Percentiles rank a stretch among this genome's conserved stretches.
Evolutionary conservation across 1,139 yeast genomes (phyloP).

Genomic region (Diutina neorugosa): DNA sequence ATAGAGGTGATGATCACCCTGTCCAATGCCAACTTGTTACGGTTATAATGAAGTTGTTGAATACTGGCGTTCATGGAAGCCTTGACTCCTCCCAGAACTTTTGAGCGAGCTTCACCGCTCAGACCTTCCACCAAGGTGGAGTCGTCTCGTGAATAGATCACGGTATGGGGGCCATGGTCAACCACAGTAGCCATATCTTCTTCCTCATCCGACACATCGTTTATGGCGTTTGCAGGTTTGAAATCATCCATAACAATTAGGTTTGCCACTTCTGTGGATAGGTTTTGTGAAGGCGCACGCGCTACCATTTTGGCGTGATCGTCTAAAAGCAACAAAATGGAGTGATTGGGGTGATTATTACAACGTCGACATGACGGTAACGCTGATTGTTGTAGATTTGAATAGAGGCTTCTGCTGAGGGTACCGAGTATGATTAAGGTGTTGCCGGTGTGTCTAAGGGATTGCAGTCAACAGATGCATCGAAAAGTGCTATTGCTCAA

Average conservation of each 20-base stretch:
- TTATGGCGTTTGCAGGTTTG: not conserved
- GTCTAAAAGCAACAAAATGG: not conserved
- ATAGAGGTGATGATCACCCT: conserved; percentile 48
- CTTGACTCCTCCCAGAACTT: not conserved
- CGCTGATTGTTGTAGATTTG: too few species aligned
- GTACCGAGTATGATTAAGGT: too few species aligned
- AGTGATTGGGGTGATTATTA: too few species aligned
- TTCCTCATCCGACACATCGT: not conserved
- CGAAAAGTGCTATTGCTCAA: too few species aligned
- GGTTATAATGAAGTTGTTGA: conserved; percentile 60
- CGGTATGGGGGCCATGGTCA: not conserved
- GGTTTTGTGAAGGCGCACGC: not conserved
- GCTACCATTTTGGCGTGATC: not conserved
- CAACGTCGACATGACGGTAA: too few species aligned
- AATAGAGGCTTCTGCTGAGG: too few species aligned
- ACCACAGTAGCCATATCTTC: not conserved
- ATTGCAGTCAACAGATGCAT: too few species aligned
- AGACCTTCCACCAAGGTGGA: conserved; percentile 2
- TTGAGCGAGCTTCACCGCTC: not conserved
- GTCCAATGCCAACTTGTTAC: conserved; percentile 50
- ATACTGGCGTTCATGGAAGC: conserved; percentile 10
- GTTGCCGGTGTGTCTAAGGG: too few species aligned
- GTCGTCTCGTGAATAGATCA: not conserved
- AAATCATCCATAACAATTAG: not conserved
- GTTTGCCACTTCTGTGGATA: not conserved